These are phyloP conservation scores for Petunia hybrid DNA, from an alignment of 305 asterid genomes.

Conservation along the genomic window DNA sequence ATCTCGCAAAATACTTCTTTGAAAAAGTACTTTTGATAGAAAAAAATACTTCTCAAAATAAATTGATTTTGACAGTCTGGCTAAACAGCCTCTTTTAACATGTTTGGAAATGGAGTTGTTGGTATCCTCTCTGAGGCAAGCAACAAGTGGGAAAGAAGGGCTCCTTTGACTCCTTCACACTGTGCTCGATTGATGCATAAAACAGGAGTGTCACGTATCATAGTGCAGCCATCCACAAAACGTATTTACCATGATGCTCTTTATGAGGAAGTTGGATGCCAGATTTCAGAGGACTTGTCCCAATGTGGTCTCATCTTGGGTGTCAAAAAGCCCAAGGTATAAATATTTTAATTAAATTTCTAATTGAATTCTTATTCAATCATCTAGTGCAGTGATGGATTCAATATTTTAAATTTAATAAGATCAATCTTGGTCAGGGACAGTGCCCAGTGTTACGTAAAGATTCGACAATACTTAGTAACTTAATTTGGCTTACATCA, in stretches of 20 bases:
- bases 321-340: conserved; percentile 89
- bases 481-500: no score
- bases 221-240: conserved; percentile 95
- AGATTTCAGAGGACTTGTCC: conserved; percentile 84
- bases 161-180: conserved; percentile 87
- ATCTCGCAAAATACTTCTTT: no score
- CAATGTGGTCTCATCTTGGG: conserved; percentile 93
- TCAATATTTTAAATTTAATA: no score
- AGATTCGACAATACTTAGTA: no score
- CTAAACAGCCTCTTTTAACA: no score
- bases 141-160: conserved; percentile 98
- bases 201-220: conserved; percentile 80
- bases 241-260: conserved; percentile 90
- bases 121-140: conserved; percentile 95
- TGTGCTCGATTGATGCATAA: conserved; percentile 85
- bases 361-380: no score
- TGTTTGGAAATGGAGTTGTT: conserved; percentile 91
- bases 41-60: no score
- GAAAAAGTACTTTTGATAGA: no score
- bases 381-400: no score
- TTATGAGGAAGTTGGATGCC: conserved; percentile 94
- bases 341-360: conserved; percentile 23
- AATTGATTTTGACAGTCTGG: no score
- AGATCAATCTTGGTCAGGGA: no score
- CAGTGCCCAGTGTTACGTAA: no score